Percentiles rank a stretch among this genome's conserved stretches.
Evolutionary conservation across 768 basidiomycete species (phyloP).

Genomic region (Tricholoma hemisulphureum): DNA sequence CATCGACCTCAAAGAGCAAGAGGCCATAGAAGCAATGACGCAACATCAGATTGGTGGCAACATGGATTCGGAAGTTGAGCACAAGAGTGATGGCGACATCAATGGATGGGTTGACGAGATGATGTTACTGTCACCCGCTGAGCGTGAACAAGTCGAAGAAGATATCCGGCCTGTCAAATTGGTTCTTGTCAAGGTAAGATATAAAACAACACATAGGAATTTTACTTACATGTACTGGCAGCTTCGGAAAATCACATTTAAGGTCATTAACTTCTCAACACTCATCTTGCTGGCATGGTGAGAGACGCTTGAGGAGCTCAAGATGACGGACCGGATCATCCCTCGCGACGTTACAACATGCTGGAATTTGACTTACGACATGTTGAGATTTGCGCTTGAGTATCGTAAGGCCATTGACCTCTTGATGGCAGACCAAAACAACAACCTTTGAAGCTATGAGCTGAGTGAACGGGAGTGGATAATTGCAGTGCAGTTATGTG

Average conservation of each 20-base stretch:
- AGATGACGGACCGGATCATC: slow-evolving; percentile 9
- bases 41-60: background rate
- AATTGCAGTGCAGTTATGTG: slow-evolving; percentile 22
- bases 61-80: background rate
- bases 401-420: slow-evolving; percentile 21
- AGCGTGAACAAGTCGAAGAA: background rate
- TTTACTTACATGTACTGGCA: slow-evolving; percentile 3
- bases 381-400: slow-evolving; percentile 26
- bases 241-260: slow-evolving; percentile 19
- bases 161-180: background rate
- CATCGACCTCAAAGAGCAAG: background rate
- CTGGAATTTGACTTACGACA: slow-evolving; percentile 36
- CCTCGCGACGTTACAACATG: slow-evolving; percentile 31
- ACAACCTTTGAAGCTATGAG: too few species aligned
- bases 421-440: slow-evolving; percentile 13
- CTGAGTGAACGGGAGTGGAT: slow-evolving; percentile 27
- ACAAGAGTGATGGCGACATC: background rate
- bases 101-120: slow-evolving; percentile 5
- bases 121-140: background rate
- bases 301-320: slow-evolving; percentile 9
- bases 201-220: background rate
- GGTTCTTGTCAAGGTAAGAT: slow-evolving; percentile 3
- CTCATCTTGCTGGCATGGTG: slow-evolving; percentile 19
- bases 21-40: background rate
- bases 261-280: slow-evolving; percentile 21